Base-by-base conservation (phyloP, 208 protist genomes). In the Phytomonas sp. region DNA sequence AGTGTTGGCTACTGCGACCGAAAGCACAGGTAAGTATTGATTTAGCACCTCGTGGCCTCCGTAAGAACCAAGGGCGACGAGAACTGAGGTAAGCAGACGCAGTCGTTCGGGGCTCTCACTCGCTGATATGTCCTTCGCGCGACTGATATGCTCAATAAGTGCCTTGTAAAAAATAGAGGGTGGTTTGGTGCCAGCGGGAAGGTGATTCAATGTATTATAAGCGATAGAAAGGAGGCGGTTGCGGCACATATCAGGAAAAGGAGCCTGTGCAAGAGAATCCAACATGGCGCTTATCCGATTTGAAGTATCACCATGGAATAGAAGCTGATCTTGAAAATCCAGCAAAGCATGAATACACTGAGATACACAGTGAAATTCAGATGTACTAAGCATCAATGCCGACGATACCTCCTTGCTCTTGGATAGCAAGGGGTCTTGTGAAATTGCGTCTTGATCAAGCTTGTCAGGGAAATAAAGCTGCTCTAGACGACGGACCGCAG, bases 21-120 rank as follows among this genome's bases (percentile, higher is more conserved):
- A 76, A 60, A 95, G 71, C 26, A 79, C 78, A 23, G 87, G 75
- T 73, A 95, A 80, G 76, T 95, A 80, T 69, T 88, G 74, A 8
- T 80, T 72, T 7, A 92, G 73, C 34, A 88, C 67, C 13, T 74
- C 75, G 32, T 73, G 76, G 3, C 89, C 89, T 11, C 86, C 89
- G 64, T 91, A 82, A 20, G 72, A 29, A 0, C 72, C 70, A n/a
- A 94, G 74, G 6, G 81, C 74, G 20, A 88, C 67, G 72, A 94
- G 72, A 17, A 78, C 81, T 17, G 79, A 77, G 1, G 80, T 75
- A 30, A 91, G 68, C 37, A 72, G 73, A 28, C 81, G 71, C 68
- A 83, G 77, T 68, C 61, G 74, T 23, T 34, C 66, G 13, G 75
- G 71, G 4, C 71, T 62, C 65, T 91, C 82, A 34, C 76, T 74